Evolutionary conservation across 805 yeast species (phyloP).

Genomic region (Blastobotrys parvus): DNA sequence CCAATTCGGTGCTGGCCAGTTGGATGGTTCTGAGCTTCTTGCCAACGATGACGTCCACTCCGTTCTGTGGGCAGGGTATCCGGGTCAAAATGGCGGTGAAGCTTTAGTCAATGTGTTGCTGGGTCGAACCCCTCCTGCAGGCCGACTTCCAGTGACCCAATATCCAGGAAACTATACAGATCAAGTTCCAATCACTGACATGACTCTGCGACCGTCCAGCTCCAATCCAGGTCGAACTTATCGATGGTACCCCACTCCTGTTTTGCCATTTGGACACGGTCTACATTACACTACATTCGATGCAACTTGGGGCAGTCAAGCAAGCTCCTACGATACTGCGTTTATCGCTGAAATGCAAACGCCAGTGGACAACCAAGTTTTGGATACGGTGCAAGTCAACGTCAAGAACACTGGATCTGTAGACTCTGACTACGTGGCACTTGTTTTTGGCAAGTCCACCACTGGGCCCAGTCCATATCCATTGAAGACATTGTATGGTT

Average conservation of each 20-base stretch:
- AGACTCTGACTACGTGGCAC: constrained; percentile 7
- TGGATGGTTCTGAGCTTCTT: constrained; percentile 6
- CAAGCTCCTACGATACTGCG: background rate
- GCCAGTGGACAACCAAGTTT: too few species aligned
- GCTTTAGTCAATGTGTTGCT: constrained; percentile 8
- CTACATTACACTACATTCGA: constrained; percentile 10
- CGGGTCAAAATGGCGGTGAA: constrained; percentile 10
- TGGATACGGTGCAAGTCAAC: constrained; percentile 2
- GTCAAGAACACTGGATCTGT: constrained; percentile 6
- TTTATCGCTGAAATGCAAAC: background rate
- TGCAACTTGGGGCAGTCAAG: background rate
- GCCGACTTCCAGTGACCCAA: constrained; percentile 8
- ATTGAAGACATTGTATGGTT: constrained; percentile 3
- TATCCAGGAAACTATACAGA: constrained; percentile 8
- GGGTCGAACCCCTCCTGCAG: constrained; percentile 9
- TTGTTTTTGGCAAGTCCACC: constrained; percentile 4
- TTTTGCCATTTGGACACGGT: constrained; percentile 8
- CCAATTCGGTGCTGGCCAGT: constrained; percentile 13
- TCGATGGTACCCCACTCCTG: constrained; percentile 9
- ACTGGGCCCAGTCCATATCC: constrained; percentile 11
- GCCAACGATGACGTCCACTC: constrained; percentile 5
- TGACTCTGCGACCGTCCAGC: constrained; percentile 8
- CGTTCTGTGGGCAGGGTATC: constrained; percentile 11
- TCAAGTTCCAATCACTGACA: constrained; percentile 9
- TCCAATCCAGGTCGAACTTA: constrained; percentile 11